Evolutionary conservation across 1,284 basidiomycete genomes (phyloP).

Genomic region (Cystobasidium slooffiae): DNA sequence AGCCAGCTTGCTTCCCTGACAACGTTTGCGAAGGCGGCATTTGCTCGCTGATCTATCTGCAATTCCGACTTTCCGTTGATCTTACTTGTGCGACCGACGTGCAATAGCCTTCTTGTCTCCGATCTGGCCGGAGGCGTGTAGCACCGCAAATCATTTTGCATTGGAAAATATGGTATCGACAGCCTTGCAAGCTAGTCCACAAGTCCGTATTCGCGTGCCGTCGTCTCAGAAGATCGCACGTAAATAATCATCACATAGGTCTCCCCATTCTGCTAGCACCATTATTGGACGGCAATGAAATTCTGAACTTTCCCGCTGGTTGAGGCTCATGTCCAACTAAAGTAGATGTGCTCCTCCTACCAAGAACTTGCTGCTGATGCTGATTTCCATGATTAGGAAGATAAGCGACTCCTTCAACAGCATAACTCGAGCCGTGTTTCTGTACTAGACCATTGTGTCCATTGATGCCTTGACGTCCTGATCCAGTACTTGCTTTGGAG

Average conservation of each 20-base stretch:
- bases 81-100: too few relatives aligned
- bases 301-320: slow-evolving; percentile 1
- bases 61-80: too few relatives aligned
- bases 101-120: too few relatives aligned
- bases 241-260: not conserved
- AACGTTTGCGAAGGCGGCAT: too few relatives aligned
- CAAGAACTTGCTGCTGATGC: not conserved
- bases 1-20: too few relatives aligned
- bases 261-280: not conserved
- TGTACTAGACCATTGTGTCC: slow-evolving; percentile 4
- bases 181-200: too few relatives aligned
- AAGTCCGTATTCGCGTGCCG: too few relatives aligned
- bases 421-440: slow-evolving; percentile 12
- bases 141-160: too few relatives aligned
- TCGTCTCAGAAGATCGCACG: too few relatives aligned
- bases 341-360: not conserved
- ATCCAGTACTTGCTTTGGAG: slow-evolving; percentile 12
- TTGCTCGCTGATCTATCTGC: too few relatives aligned
- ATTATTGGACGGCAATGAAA: not conserved
- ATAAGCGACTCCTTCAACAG: not conserved
- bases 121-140: too few relatives aligned
- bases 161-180: too few relatives aligned
- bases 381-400: not conserved
- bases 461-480: not conserved
- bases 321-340: not conserved